Base-by-base conservation (phyloP, 768 basidiomycete species). In the Amanita rubescens region DNA sequence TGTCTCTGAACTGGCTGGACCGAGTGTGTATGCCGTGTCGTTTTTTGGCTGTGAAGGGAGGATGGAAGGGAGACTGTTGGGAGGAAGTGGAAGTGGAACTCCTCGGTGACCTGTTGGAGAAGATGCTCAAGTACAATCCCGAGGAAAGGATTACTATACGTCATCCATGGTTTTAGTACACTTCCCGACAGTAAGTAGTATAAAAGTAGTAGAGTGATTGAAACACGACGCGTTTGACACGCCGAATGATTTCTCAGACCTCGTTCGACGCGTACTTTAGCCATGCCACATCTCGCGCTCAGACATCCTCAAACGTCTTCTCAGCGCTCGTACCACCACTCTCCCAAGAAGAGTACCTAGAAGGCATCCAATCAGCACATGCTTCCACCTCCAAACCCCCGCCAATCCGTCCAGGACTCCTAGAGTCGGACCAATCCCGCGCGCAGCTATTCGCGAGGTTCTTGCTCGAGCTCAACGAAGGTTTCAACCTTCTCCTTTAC, bases 251-350 rank as follows among this genome's bases (percentile, higher is more conserved):
- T 45, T 77, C 81, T 3, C 76, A 79, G 22, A 82, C 89, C 5
- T 72, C 83, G 6, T 92, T 94, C 51, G 94, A 98, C 70, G 82
- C 85, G 19, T 98, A 95, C 71, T 90, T 98, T 65, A 75, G 73
- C 5, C 77, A 82, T 37, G 71, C 77, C 25, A 72, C 82, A 8
- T 73, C 81, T 20, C 77, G 85, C 14, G 69, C 82, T 1, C 79
- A 80, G 57, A 94, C 92, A 27, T 91, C 90, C 30, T 71, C 82
- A 55, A 85, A 87, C 60, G 78, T 90, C 46, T 93, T 93, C 66
- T 90, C 93, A 0, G 65, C 77, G 20, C 78, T 85, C 22, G 79
- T 91, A 30, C 75, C 83, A 20, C 87, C 90, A 0, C 73, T 93
- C 34, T 78, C 82, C 11, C 69, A 78, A 3, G 82, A 87, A 20